These are phyloP conservation scores for Aspergillus puulaauensis DNA, from an alignment of 2,329 filamentous ascomycete genomes.

Conservation along the genomic window DNA sequence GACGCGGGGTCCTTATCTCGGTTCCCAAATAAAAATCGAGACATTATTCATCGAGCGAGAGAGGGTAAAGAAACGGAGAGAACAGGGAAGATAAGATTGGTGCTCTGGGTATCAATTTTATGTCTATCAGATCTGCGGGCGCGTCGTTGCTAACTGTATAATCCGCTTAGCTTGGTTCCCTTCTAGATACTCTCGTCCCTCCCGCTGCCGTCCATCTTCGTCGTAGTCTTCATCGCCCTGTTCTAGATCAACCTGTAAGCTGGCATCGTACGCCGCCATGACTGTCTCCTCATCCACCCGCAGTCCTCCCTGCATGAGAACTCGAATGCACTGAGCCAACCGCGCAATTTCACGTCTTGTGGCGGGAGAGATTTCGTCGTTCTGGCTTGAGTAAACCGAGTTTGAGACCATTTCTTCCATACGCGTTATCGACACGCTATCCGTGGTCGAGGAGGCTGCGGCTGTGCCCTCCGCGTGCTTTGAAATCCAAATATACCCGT, in stretches of 20 bases:
- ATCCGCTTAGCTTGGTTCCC: conserved; percentile 41
- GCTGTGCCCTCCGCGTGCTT: conserved; percentile 67
- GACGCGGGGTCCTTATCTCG: conserved; percentile 22
- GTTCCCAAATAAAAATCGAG: background rate
- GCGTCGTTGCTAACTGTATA: conserved; percentile 30
- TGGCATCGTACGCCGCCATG: conserved; percentile 75
- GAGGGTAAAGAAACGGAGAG: background rate
- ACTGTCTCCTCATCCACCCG: conserved; percentile 90
- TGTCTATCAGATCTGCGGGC: conserved; percentile 5
- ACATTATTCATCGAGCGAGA: background rate
- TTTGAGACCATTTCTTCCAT: conserved; percentile 84
- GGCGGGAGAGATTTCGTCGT: conserved; percentile 74
- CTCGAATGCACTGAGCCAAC: conserved; percentile 75
- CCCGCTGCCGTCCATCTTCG: conserved; percentile 29
- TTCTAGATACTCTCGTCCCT: conserved; percentile 44
- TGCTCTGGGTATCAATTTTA: conserved; percentile 13
- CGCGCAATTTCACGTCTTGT: conserved; percentile 87
- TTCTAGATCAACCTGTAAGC: conserved; percentile 64
- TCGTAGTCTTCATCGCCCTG: conserved; percentile 39
- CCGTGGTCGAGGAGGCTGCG: conserved; percentile 44
- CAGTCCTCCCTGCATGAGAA: conserved; percentile 77
- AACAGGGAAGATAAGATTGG: background rate
- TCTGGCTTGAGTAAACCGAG: conserved; percentile 92
- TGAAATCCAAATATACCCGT: conserved; percentile 94
- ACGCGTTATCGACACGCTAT: conserved; percentile 68